These are phyloP conservation scores for Sanghuangporus sanghuang DNA, from an alignment of 1,284 basidiomycete species.

Conservation along the genomic window DNA sequence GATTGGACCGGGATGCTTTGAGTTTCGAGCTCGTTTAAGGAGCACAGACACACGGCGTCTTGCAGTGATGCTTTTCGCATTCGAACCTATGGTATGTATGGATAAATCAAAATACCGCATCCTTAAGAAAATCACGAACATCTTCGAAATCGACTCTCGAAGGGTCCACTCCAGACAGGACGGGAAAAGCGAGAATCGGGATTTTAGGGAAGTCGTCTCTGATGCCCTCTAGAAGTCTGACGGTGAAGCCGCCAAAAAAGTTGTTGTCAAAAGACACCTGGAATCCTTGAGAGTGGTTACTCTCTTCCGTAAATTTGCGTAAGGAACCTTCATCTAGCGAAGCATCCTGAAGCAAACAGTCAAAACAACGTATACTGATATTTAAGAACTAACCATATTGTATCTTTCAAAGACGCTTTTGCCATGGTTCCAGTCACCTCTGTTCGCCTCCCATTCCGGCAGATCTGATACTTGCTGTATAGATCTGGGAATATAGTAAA, in stretches of 20 bases:
- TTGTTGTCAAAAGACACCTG: slow-evolving; percentile 60
- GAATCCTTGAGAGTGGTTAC: slow-evolving; percentile 68
- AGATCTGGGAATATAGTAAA: slow-evolving; percentile 60
- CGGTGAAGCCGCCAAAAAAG: slow-evolving; percentile 59
- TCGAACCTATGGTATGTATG: slow-evolving; percentile 22
- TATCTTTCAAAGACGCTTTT: slow-evolving; percentile 46
- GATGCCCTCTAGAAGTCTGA: slow-evolving; percentile 50
- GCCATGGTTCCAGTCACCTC: slow-evolving; percentile 54
- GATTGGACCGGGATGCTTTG: slow-evolving; percentile 51
- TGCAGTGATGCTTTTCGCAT: slow-evolving; percentile 42
- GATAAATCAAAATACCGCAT: slow-evolving; percentile 9
- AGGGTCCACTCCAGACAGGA: slow-evolving; percentile 44
- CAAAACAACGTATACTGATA: not conserved
- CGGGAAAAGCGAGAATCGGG: slow-evolving; percentile 48
- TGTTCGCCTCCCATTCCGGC: slow-evolving; percentile 45
- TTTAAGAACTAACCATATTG: slow-evolving; percentile 41
- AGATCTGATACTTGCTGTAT: slow-evolving; percentile 58
- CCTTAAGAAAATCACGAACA: slow-evolving; percentile 23
- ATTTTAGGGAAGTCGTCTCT: slow-evolving; percentile 62
- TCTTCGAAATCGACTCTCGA: slow-evolving; percentile 34
- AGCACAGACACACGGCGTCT: slow-evolving; percentile 54
- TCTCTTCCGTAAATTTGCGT: slow-evolving; percentile 65
- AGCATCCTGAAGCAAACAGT: slow-evolving; percentile 35
- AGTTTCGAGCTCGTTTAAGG: slow-evolving; percentile 47
- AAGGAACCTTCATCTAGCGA: slow-evolving; percentile 62